These are phyloP conservation scores for Tetrapisispora nanseiensis DNA, from an alignment of 805 yeast species.

Conservation along the genomic window DNA sequence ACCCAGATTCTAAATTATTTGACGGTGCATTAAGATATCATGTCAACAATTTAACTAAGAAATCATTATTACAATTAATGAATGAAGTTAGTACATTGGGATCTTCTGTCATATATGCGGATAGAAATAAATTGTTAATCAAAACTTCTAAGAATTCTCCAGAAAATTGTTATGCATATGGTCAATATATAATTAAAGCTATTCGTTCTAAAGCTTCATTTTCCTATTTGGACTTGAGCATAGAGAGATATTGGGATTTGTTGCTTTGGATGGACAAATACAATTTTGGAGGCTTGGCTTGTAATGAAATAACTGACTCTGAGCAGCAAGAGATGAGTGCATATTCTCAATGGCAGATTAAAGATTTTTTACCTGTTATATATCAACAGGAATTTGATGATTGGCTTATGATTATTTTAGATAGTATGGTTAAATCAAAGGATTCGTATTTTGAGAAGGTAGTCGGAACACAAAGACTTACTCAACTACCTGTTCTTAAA, in stretches of 20 bases:
- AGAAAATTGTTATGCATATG: conserved; percentile 83
- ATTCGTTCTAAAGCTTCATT: conserved; percentile 74
- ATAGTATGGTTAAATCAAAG: conserved; percentile 52
- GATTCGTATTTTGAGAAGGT: conserved; percentile 22
- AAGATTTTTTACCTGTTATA: conserved; percentile 60
- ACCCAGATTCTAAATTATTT: conserved; percentile 60
- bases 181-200: conserved; percentile 71
- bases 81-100: conserved; percentile 72
- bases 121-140: conserved; percentile 61
- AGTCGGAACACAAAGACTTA: conserved; percentile 49
- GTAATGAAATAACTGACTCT: conserved; percentile 30
- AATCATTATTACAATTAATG: conserved; percentile 68
- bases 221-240: conserved; percentile 64
- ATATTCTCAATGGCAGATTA: conserved; percentile 70
- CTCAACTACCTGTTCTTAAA: conserved; percentile 53
- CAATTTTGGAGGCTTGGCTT: conserved; percentile 70
- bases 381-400: conserved; percentile 78
- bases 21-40: conserved; percentile 77
- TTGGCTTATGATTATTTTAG: conserved; percentile 73
- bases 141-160: conserved; percentile 69
- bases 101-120: conserved; percentile 71
- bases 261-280: conserved; percentile 90
- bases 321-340: conserved; percentile 33
- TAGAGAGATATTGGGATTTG: conserved; percentile 83
- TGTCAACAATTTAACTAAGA: conserved; percentile 75